Evolutionary conservation across 2,329 filamentous ascomycete species (phyloP).

Genomic region (Monosporascus sp.): DNA sequence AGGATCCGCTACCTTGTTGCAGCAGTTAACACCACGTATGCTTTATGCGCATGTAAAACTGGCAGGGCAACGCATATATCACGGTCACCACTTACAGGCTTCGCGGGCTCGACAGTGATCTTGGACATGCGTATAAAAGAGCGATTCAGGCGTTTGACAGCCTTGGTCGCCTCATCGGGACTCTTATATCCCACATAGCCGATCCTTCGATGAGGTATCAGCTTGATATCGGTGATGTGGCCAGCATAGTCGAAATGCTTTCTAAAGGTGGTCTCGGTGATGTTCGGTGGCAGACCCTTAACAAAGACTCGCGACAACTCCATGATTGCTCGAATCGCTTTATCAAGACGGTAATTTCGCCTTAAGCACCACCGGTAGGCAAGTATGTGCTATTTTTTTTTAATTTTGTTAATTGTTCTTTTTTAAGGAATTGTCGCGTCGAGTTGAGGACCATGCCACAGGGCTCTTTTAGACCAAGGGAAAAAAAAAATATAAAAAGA

Average conservation of each 20-base stretch:
- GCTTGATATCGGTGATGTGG: conserved; percentile 84
- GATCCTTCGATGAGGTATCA: conserved; percentile 84
- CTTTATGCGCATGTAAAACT: no score
- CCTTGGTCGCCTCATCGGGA: conserved; percentile 70
- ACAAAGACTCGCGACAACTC: conserved; percentile 69
- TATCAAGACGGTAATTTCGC: no score
- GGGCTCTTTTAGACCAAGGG: no score
- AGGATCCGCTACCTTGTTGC: conserved; percentile 36
- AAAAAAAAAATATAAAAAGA: no score
- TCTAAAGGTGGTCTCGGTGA: conserved; percentile 78
- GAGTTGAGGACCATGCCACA: no score
- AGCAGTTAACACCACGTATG: conserved; percentile 4
- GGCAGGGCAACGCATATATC: no score
- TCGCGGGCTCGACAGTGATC: conserved; percentile 83
- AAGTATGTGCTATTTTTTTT: no score
- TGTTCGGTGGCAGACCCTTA: conserved; percentile 77
- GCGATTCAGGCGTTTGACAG: conserved; percentile 92
- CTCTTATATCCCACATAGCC: conserved; percentile 93
- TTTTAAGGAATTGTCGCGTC: no score
- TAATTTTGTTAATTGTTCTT: no score
- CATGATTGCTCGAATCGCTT: conserved; percentile 23
- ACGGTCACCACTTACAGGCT: conserved; percentile 52
- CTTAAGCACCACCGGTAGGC: no score
- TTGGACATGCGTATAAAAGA: conserved; percentile 95
- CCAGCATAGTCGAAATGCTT: conserved; percentile 78